These are phyloP conservation scores for Clausena lansium DNA, from an alignment of 345 rosid genomes.

Conservation along the genomic window DNA sequence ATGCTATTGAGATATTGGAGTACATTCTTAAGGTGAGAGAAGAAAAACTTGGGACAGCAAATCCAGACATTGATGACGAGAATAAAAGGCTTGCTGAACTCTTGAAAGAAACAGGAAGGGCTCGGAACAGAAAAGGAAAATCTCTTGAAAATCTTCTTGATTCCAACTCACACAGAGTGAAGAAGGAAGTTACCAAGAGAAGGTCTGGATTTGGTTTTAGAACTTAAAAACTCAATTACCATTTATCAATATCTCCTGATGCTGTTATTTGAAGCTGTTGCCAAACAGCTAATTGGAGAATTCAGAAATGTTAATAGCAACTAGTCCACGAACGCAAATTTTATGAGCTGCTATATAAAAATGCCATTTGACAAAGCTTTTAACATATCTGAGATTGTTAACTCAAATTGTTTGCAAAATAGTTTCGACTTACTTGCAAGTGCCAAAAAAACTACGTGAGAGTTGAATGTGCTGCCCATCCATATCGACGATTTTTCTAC, in stretches of 20 bases:
- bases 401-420: not conserved
- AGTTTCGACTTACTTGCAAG: not conserved
- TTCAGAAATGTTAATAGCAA: not conserved
- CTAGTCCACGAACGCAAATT: not conserved
- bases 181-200: conserved; percentile 17
- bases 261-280: not conserved
- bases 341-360: not conserved
- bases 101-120: conserved; percentile 52
- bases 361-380: no score
- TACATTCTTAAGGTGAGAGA: conserved; percentile 52
- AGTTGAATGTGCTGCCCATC: not conserved
- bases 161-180: conserved; percentile 13
- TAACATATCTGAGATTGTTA: not conserved
- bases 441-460: not conserved
- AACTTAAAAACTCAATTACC: not conserved
- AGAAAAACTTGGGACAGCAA: conserved; percentile 52
- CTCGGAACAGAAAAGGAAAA: conserved; percentile 43
- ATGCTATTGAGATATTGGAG: conserved; percentile 57
- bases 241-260: not conserved
- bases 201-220: conserved; percentile 19
- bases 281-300: not conserved
- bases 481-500: not conserved
- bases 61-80: conserved; percentile 52
- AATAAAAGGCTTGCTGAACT: conserved; percentile 52
- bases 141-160: conserved; percentile 48